Evolutionary conservation across 1,284 basidiomycete genomes (phyloP), one percentile per base, ranked within the genome.

Genomic region (Malassezia psittaci): DNA sequence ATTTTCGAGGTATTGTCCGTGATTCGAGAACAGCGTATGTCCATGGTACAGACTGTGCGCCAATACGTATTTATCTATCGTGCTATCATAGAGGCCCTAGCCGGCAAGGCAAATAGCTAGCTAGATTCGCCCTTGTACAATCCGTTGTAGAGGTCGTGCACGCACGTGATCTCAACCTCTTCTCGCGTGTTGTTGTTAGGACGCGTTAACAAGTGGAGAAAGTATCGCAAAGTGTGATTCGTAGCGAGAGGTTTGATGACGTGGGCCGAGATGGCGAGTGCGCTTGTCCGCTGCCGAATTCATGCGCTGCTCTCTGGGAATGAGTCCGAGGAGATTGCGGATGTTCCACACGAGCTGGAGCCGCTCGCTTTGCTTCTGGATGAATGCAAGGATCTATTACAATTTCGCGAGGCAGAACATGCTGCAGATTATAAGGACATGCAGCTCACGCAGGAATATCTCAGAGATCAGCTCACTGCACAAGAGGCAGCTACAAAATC

Each of bases 1-100:
- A 53, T 38, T 18, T 36, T 2, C 21, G 52, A 55, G 15, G 49
- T 53, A 15, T 19, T 55, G 1, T 48, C 41, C 13, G 33, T 44
- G 3, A 64, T 64, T 18, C 51, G 72, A 8, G 70, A 74, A 54
- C 72, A 74, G 60, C 62, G 72, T 24, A 74, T 73, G 70, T 65
- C 61, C 43, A 56, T 65, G 54, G 65, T 74, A 18, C 71, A 74
- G 52, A 73, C 70, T 6, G 63, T 62, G 6, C 45, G 72, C 11
- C 72, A 73, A 55, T 74, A 61, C 54, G 70, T 73, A 19, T 74
- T 71, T 61, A 64, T 63, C 38, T 70, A 72, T 44, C 58, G 52
- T 24, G 66, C 68, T 16, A 64, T 74, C 2, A 43, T 72, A 15
- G 57, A 55, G 3, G 70, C 67, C 0, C 38, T 72, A 12, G 33